Evolutionary conservation across 345 rosid species (phyloP).

Genomic region (Trapa incisa): DNA sequence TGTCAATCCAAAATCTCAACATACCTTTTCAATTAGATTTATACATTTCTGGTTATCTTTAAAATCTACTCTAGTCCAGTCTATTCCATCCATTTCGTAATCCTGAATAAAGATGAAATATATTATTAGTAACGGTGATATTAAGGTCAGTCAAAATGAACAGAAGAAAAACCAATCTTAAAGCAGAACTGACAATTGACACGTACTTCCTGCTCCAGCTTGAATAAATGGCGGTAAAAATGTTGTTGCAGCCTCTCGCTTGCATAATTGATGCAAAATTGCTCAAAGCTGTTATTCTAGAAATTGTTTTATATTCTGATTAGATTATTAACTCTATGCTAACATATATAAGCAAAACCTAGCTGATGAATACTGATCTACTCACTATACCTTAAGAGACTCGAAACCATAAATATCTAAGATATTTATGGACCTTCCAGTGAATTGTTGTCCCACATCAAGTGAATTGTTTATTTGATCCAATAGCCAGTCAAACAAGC

Average conservation of each 20-base stretch:
- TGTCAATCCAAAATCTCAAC: background rate
- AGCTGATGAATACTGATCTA: background rate
- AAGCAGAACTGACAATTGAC: background rate
- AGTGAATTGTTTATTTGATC: constrained; percentile 69
- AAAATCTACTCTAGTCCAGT: constrained; percentile 82
- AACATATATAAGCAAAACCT: background rate
- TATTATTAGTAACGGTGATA: constrained; percentile 5
- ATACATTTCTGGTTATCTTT: constrained; percentile 83
- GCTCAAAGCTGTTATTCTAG: constrained; percentile 94
- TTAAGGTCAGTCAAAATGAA: background rate
- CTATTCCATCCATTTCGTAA: constrained; percentile 80
- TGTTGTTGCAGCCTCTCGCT: constrained; percentile 98
- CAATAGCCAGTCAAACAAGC: constrained; percentile 85
- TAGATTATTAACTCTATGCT: background rate
- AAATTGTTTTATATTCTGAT: constrained; percentile 14
- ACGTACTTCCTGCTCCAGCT: constrained; percentile 78
- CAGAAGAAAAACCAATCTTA: background rate
- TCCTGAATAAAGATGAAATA: constrained; percentile 62
- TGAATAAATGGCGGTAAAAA: constrained; percentile 79
- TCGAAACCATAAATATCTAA: constrained; percentile 94
- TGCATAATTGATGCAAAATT: constrained; percentile 91
- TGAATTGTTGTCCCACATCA: constrained; percentile 32
- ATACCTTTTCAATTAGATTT: constrained; percentile 91
- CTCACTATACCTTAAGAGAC: constrained; percentile 58
- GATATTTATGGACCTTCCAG: constrained; percentile 74